These are phyloP conservation scores for Candida sphagnicola DNA, from an alignment of 805 yeast genomes.

Conservation along the genomic window DNA sequence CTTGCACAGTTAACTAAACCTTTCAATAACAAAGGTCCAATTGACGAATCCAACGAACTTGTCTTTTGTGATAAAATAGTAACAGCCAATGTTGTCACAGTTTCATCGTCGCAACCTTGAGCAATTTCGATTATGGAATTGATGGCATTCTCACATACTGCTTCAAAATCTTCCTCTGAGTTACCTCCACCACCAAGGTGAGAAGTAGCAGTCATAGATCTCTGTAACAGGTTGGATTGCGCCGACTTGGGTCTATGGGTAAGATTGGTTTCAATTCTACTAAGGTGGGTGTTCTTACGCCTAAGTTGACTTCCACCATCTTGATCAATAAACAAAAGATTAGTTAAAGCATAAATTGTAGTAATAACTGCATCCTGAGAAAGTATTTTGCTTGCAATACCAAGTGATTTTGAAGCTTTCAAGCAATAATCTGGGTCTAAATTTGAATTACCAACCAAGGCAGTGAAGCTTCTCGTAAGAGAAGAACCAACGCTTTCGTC, in stretches of 20 bases:
- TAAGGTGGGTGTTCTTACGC: constrained; percentile 3
- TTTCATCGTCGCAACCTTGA: constrained; percentile 60
- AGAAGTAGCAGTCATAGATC: constrained; percentile 4
- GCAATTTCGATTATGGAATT: constrained; percentile 66
- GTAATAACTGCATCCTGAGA: constrained; percentile 83
- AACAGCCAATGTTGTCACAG: constrained; percentile 72
- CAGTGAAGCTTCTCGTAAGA: constrained; percentile 43
- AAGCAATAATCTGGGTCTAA: constrained; percentile 46
- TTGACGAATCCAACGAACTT: constrained; percentile 42
- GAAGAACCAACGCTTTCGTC: constrained; percentile 35
- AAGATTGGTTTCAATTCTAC: constrained; percentile 2
- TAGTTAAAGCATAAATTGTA: constrained; percentile 77
- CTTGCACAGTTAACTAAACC: constrained; percentile 66
- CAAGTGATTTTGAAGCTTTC: constrained; percentile 54
- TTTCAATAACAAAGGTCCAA: constrained; percentile 52
- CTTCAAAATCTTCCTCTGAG: constrained; percentile 20
- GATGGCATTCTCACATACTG: constrained; percentile 62
- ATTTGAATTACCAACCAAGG: constrained; percentile 53
- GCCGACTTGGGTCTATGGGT: constrained; percentile 1
- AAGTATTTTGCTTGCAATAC: constrained; percentile 60
- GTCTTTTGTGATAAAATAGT: constrained; percentile 81
- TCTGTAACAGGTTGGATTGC: constrained; percentile 1
- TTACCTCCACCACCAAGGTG: constrained; percentile 4
- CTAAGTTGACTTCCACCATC: constrained; percentile 18
- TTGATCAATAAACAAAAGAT: constrained; percentile 58